Evolutionary conservation across 2,329 filamentous ascomycete species (phyloP).

Genomic region (Xylariales sp.): DNA sequence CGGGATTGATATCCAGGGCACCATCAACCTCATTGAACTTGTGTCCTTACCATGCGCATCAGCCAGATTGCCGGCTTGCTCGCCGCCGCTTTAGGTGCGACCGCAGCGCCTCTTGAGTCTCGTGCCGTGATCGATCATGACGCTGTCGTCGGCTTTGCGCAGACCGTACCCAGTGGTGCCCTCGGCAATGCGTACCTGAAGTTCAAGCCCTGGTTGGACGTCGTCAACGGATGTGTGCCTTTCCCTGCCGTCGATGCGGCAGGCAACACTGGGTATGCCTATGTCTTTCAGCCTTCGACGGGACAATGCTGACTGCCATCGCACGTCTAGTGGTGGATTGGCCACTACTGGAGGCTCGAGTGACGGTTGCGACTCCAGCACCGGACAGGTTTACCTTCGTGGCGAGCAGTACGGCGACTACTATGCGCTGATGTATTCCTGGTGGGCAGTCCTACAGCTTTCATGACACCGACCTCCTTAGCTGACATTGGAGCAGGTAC

Average conservation of each 20-base stretch:
- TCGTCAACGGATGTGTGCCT: constrained; percentile 52
- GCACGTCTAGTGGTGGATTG: constrained; percentile 22
- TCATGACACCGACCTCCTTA: neutral
- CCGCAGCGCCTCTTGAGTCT: constrained; percentile 14
- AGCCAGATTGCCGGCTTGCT: constrained; percentile 9
- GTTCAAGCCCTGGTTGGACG: constrained; percentile 48
- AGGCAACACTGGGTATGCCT: constrained; percentile 29
- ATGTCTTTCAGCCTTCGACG: neutral
- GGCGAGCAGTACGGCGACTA: constrained; percentile 20
- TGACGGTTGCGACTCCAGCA: constrained; percentile 23
- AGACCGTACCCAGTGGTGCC: constrained; percentile 44
- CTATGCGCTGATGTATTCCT: constrained; percentile 29
- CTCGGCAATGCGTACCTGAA: constrained; percentile 45
- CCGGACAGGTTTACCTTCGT: constrained; percentile 31
- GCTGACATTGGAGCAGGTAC: constrained; percentile 20
- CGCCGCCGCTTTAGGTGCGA: constrained; percentile 10
- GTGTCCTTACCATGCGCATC: constrained; percentile 15
- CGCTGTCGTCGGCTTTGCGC: constrained; percentile 44
- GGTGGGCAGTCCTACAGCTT: constrained; percentile 15
- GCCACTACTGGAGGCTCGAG: constrained; percentile 19
- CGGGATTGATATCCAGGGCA: too few relatives aligned
- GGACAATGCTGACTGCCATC: constrained; percentile 8
- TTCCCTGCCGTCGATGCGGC: constrained; percentile 51
- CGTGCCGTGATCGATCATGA: constrained; percentile 25
- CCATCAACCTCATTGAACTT: too few relatives aligned